Conservation (phyloP, 768 basidiomycete genomes). For the Boletellus sp. region DNA sequence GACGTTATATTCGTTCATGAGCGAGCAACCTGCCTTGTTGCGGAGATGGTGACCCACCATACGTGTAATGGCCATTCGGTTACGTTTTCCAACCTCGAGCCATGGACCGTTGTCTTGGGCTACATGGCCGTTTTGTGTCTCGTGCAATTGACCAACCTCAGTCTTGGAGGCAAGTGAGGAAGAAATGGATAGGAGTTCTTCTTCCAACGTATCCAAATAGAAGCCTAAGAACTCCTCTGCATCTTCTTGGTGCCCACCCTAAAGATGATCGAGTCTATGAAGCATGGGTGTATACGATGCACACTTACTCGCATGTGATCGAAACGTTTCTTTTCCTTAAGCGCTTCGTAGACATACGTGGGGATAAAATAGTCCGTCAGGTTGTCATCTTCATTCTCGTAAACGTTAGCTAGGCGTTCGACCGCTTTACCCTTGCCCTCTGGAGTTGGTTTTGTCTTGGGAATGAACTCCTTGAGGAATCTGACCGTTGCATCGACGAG, state of each 20-base stretch:
- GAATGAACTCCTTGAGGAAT: conserved; percentile 76
- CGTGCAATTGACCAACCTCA: conserved; percentile 19
- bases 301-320: conserved; percentile 81
- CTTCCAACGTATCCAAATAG: conserved; percentile 90
- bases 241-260: conserved; percentile 95
- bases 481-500: conserved; percentile 64
- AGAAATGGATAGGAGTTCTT: conserved; percentile 76
- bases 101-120: conserved; percentile 66
- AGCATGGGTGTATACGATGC: conserved; percentile 1
- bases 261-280: conserved; percentile 3
- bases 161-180: conserved; percentile 45
- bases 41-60: conserved; percentile 48
- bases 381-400: conserved; percentile 45
- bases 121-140: conserved; percentile 10
- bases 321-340: conserved; percentile 91
- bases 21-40: not conserved
- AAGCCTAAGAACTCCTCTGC: conserved; percentile 99
- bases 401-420: conserved; percentile 25
- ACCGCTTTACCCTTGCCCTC: conserved; percentile 40
- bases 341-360: conserved; percentile 82
- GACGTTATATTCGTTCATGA: conserved; percentile 1
- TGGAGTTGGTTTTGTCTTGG: conserved; percentile 20
- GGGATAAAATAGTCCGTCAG: conserved; percentile 75
- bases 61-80: conserved; percentile 74
- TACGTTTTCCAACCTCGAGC: conserved; percentile 91